Conservation (phyloP, 306 rosid genomes). For the Acacia crassicarpa region DNA sequence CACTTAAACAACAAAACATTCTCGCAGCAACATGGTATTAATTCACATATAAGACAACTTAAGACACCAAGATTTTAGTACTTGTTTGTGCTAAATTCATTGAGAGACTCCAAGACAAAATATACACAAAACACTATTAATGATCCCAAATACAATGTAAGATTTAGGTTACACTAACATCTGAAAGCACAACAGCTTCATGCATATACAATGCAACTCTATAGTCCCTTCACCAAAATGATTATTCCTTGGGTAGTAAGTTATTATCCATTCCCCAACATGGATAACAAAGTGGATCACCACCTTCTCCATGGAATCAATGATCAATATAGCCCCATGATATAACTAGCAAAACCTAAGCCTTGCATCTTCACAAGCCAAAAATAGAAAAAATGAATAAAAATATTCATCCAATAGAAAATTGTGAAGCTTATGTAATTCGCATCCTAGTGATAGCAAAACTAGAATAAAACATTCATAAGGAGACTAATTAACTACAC, state of each 20-base stretch:
- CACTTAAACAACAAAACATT: background rate
- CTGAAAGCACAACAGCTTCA: constrained; percentile 2
- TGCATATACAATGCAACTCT: constrained; percentile 6
- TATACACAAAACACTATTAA: too few relatives aligned
- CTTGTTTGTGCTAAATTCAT: background rate
- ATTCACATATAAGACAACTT: constrained; percentile 11
- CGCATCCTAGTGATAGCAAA: background rate
- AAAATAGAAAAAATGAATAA: background rate
- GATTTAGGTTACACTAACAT: background rate
- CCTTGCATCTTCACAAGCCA: background rate
- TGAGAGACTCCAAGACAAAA: background rate
- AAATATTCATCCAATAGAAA: background rate
- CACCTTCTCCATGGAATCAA: constrained; percentile 18
- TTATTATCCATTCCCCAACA: background rate
- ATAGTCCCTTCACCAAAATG: background rate
- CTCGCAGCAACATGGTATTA: background rate
- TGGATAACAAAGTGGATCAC: background rate
- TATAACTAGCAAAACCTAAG: background rate
- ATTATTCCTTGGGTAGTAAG: background rate
- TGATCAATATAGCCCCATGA: background rate
- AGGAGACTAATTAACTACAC: background rate
- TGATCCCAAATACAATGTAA: background rate
- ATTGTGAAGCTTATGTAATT: background rate
- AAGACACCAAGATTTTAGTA: background rate
- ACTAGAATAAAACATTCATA: background rate